Conservation (phyloP, 345 rosid species). For the Hibiscus syriacus region DNA sequence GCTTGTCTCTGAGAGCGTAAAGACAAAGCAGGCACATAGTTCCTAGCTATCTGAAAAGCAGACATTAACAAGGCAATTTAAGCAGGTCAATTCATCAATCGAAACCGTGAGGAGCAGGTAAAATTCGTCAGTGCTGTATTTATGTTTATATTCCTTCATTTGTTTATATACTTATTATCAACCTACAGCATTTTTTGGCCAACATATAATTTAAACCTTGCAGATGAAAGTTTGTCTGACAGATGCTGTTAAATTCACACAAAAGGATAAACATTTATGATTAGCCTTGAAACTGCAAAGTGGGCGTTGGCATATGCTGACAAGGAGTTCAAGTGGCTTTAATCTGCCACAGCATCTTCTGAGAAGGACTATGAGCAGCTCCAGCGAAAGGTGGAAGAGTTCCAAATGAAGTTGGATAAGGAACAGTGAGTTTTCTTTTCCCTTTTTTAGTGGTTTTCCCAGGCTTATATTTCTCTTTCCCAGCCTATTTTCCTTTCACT, state of each 20-base stretch:
- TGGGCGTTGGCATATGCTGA: conserved; percentile 80
- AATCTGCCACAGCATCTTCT: conserved; percentile 54
- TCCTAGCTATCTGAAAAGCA: conserved; percentile 72
- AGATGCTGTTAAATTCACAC: conserved; percentile 53
- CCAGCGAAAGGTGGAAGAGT: conserved; percentile 48
- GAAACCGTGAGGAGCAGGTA: conserved; percentile 80
- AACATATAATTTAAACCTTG: conserved; percentile 14
- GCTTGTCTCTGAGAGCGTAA: conserved; percentile 98
- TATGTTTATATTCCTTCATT: no score
- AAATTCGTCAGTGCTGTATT: no score
- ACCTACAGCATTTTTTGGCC: not conserved
- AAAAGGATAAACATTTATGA: conserved; percentile 62
- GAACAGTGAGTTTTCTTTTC: conserved; percentile 46
- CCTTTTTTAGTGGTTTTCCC: not conserved
- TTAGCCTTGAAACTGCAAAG: conserved; percentile 56
- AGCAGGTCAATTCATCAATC: conserved; percentile 51
- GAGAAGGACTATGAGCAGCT: conserved; percentile 81
- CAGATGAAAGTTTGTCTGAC: conserved; percentile 70
- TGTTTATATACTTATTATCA: no score
- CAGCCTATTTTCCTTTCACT: not conserved
- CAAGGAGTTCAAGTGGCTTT: conserved; percentile 82
- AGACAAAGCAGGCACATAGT: conserved; percentile 69
- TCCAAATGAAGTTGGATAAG: conserved; percentile 42
- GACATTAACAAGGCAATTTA: conserved; percentile 61
- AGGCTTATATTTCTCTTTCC: not conserved